A percentile compares a stretch with the other conserved stretches of the same genome.
These are phyloP conservation scores for Boletus speciosus DNA, from an alignment of 768 basidiomycete species.

Conservation along the genomic window DNA sequence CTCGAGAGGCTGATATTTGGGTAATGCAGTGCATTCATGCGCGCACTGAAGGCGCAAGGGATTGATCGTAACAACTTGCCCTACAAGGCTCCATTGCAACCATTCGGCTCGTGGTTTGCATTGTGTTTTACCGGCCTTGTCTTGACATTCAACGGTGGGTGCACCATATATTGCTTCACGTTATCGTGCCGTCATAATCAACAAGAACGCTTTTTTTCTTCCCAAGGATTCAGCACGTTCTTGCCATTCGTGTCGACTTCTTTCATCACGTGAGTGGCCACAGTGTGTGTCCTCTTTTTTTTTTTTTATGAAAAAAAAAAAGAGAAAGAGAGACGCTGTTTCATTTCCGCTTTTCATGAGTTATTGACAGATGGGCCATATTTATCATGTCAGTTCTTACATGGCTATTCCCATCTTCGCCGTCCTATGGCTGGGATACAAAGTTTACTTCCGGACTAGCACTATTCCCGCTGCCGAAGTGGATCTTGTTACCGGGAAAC, in stretches of 20 bases:
- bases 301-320: background rate
- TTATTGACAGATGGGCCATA: conserved; percentile 7
- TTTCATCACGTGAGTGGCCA: conserved; percentile 50
- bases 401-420: conserved; percentile 18
- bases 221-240: conserved; percentile 15
- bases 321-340: background rate
- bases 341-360: conserved; percentile 25
- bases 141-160: conserved; percentile 51
- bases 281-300: too few relatives aligned
- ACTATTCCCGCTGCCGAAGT: conserved; percentile 42
- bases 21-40: conserved; percentile 14
- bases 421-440: conserved; percentile 13
- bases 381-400: conserved; percentile 1
- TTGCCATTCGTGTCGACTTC: conserved; percentile 48
- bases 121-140: conserved; percentile 49
- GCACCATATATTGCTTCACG: conserved; percentile 7
- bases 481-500: conserved; percentile 57
- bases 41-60: conserved; percentile 35
- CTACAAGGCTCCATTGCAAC: conserved; percentile 60
- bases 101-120: conserved; percentile 60
- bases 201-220: background rate
- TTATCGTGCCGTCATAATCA: conserved; percentile 4
- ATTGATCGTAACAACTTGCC: conserved; percentile 42
- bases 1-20: conserved; percentile 1
- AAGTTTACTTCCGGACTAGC: conserved; percentile 22